Percentiles rank a stretch among this genome's conserved stretches.
phyloP scores from a whole-genome alignment of 768 basidiomycete species.

The Trametopsis cervina region DNA sequence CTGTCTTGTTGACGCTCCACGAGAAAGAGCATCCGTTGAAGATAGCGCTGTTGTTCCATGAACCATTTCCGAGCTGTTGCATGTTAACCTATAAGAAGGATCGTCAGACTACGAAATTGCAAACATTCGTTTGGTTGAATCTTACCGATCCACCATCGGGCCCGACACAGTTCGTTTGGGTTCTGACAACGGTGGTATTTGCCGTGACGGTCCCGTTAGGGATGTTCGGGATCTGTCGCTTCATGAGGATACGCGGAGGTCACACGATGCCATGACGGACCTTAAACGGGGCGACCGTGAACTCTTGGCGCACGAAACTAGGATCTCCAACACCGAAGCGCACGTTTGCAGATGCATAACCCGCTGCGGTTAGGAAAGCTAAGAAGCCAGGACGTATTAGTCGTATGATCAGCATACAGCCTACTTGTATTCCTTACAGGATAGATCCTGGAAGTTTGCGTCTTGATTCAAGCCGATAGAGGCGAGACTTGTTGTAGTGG shows the following conservation, averaged over 20 bases:
- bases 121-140: neutral
- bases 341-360: conserved; percentile 44
- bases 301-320: conserved; percentile 37
- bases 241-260: neutral
- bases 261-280: conserved; percentile 22
- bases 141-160: conserved; percentile 26
- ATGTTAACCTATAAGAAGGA: conserved; percentile 29
- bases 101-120: neutral
- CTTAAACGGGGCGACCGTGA: conserved; percentile 40
- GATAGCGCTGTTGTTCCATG: conserved; percentile 40
- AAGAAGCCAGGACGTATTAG: neutral
- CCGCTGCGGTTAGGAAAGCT: conserved; percentile 50
- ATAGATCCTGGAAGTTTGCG: conserved; percentile 39
- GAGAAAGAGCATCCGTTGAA: conserved; percentile 33
- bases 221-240: conserved; percentile 30
- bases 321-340: conserved; percentile 39
- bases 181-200: conserved; percentile 43
- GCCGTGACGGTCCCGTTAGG: conserved; percentile 41
- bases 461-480: conserved; percentile 40
- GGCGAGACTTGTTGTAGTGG: conserved; percentile 30
- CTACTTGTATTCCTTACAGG: conserved; percentile 25
- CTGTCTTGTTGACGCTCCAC: conserved; percentile 34
- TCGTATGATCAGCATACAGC: neutral
- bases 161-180: conserved; percentile 35
- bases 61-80: conserved; percentile 23